phyloP scores from a whole-genome alignment of 495 filamentous ascomycete genomes.

The Penicillium maclennaniae region DNA sequence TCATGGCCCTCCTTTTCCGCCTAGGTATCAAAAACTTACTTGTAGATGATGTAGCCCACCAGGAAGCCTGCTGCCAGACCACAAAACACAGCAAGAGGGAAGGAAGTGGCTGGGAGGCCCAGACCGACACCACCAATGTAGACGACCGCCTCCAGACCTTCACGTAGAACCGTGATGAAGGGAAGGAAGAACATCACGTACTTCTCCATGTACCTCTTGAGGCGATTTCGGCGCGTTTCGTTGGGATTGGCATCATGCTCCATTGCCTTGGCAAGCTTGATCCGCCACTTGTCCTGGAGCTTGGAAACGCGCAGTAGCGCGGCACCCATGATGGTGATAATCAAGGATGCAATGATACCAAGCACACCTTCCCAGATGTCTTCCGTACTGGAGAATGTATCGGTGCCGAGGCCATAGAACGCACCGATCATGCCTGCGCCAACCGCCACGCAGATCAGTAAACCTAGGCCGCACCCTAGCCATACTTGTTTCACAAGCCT shows the following conservation, averaged over 20 bases:
- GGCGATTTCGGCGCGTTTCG: conserved; percentile 22
- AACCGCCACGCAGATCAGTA: conserved; percentile 64
- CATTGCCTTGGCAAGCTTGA: conserved; percentile 67
- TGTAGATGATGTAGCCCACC: conserved; percentile 72
- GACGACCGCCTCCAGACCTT: conserved; percentile 77
- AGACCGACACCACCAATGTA: conserved; percentile 80
- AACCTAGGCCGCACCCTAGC: conserved; percentile 59
- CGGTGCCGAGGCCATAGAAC: conserved; percentile 68
- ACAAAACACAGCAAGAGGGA: conserved; percentile 68
- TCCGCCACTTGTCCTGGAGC: conserved; percentile 79
- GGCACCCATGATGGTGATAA: conserved; percentile 76
- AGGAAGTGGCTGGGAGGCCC: conserved; percentile 64
- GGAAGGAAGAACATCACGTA: conserved; percentile 80
- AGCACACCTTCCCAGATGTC: conserved; percentile 78
- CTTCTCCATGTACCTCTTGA: conserved; percentile 67
- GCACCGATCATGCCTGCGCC: conserved; percentile 72
- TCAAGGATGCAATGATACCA: conserved; percentile 62
- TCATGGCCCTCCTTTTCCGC: background rate
- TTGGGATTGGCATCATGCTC: conserved; percentile 47
- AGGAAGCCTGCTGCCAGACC: conserved; percentile 60
- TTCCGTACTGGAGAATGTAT: conserved; percentile 63
- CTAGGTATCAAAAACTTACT: conserved; percentile 45
- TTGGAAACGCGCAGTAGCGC: conserved; percentile 79
- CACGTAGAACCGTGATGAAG: conserved; percentile 77
- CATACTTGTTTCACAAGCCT: conserved; percentile 65